These are phyloP conservation scores for Punctularia strigosozonata DNA, from an alignment of 768 basidiomycete species.

Conservation along the genomic window DNA sequence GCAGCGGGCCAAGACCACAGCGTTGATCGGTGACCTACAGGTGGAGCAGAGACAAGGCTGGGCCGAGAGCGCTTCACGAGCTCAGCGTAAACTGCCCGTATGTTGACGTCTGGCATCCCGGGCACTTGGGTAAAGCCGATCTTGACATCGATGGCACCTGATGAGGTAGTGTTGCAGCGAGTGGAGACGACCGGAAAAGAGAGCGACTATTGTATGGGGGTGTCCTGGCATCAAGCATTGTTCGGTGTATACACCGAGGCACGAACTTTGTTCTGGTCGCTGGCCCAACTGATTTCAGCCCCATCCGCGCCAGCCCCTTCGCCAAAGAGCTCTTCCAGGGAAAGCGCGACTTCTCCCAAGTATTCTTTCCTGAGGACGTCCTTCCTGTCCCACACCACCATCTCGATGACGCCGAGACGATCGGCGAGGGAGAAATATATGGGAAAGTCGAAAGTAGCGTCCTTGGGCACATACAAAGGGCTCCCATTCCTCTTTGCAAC, in stretches of 20 bases:
- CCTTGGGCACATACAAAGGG: constrained; percentile 51
- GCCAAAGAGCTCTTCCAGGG: constrained; percentile 84
- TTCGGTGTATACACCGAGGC: too few species aligned
- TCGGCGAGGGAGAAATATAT: constrained; percentile 70
- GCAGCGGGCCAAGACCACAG: too few species aligned
- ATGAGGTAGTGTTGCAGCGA: constrained; percentile 30
- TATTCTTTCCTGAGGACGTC: constrained; percentile 88
- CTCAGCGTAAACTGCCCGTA: constrained; percentile 51
- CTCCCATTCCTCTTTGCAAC: constrained; percentile 62
- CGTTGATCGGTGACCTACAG: constrained; percentile 35
- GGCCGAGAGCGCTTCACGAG: constrained; percentile 53
- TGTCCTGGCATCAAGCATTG: too few species aligned
- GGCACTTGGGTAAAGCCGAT: constrained; percentile 45
- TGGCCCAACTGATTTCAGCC: too few species aligned
- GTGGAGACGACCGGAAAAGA: constrained; percentile 36
- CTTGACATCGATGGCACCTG: constrained; percentile 47
- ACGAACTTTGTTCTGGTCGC: too few species aligned
- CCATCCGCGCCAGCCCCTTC: too few species aligned
- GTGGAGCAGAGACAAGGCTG: constrained; percentile 64
- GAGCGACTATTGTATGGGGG: too few species aligned
- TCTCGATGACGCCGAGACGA: constrained; percentile 62
- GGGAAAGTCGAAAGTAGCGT: constrained; percentile 85
- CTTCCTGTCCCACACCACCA: constrained; percentile 92
- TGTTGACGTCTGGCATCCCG: too few species aligned
- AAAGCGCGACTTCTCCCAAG: constrained; percentile 75